Percentiles rank a stretch among this genome's conserved stretches.
phyloP scores from a whole-genome alignment of 768 basidiomycete species.

The Pholiota microspora region DNA sequence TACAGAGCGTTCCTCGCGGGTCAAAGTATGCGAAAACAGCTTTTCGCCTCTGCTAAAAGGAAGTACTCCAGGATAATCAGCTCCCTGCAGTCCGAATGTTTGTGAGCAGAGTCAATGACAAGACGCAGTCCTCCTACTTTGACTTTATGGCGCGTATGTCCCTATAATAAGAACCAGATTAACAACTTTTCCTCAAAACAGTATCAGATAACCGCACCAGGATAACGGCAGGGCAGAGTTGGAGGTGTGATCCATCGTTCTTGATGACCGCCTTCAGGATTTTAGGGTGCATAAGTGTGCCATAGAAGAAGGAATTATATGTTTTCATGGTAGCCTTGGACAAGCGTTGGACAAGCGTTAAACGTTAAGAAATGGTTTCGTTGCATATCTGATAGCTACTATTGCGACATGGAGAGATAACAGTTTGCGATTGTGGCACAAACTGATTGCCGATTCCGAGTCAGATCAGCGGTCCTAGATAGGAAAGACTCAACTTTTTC shows the following conservation, averaged over 20 bases:
- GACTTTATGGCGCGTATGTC: conserved; percentile 80
- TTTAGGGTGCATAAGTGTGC: conserved; percentile 85
- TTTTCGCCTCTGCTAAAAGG: conserved; percentile 48
- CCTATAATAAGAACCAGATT: conserved; percentile 44
- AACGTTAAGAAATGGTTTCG: neutral
- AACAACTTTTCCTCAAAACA: too few relatives aligned
- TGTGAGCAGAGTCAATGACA: neutral
- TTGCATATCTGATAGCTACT: neutral
- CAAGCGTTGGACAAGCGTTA: too few relatives aligned
- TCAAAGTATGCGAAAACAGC: conserved; percentile 51
- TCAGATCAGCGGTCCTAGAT: neutral
- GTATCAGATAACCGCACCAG: conserved; percentile 42
- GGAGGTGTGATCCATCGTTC: conserved; percentile 60
- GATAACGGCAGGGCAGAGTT: conserved; percentile 73
- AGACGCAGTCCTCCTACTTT: conserved; percentile 36
- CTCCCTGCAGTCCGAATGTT: conserved; percentile 34
- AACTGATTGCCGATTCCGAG: neutral
- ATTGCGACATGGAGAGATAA: neutral
- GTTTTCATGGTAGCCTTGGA: conserved; percentile 2
- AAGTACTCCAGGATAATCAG: conserved; percentile 85
- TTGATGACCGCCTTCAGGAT: conserved; percentile 77
- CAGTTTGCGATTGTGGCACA: neutral
- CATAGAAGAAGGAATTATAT: conserved; percentile 77
- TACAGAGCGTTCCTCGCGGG: conserved; percentile 63
- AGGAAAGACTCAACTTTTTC: too few relatives aligned